Base-by-base conservation (phyloP, 179 eudicot genomes). In the Sideroxylon spinosum region DNA sequence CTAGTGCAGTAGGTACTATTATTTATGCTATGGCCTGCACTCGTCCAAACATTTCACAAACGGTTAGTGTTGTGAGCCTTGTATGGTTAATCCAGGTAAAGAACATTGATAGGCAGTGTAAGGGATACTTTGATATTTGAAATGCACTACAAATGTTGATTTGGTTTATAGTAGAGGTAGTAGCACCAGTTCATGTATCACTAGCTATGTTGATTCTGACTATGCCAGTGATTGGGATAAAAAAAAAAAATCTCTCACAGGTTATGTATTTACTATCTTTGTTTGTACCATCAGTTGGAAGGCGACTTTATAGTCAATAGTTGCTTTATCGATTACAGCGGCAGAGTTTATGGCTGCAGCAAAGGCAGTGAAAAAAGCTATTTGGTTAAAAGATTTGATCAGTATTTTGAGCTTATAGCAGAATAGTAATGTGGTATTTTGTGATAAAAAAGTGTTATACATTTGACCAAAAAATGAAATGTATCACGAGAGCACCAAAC, bases 251-350 rank as follows among this genome's bases (percentile, higher is more conserved):
- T 73, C 23, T 4, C 14, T 16, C 20, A 52, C 22, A 8, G 48
- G 61, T 12, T 74, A 26, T 56, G 66, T 32, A 20, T 74, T 57
- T 3, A 56, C 29, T 4, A 3, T 66, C 9, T 37, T 2, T 0
- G 16, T 16, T 44, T 55, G 73, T 4, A 11, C 17, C 14, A 22
- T 32, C 19, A 8, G 77, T 19, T 56, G 49, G 50, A 74, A 57
- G 20, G 12, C 37, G 32, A n/a, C n/a, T n/a, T n/a, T n/a, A n/a
- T n/a, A n/a, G n/a, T n/a, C n/a, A n/a, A 29, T 20, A 28, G 28
- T 74, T 7, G 12, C 52, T 16, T 57, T 74, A 56, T 73, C 65
- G 6, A 73, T 65, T 9, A 74, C 22, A 74, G 32, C 26, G 32
- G 50, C 76, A 73, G 17, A 56, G 65, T 20, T 16, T 11, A 56